Evolutionary conservation across 2,329 filamentous ascomycete genomes (phyloP), one percentile per base, ranked within the genome.

Genomic region (Scleromitrula shiraiana): DNA sequence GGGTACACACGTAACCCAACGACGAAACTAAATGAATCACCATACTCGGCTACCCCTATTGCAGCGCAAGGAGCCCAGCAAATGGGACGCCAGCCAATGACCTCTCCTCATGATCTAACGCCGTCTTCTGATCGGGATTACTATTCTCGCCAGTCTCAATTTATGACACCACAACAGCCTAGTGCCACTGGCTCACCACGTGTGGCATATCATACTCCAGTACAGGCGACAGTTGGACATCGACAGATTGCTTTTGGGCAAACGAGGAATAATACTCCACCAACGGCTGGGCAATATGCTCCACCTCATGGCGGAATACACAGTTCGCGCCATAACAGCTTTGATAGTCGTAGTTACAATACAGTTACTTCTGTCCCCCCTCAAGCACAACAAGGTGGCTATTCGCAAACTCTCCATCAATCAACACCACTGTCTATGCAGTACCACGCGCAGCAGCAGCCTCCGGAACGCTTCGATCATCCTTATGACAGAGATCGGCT

Each of bases 11-110:
- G 61, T 7, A 49, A 51, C 14, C 49, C 58, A 30, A 53, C 46
- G 32, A 49, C 57, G 30, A 55, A 62, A 41, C 22, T 64, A 2
- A 63, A 63, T 32, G 61, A 64, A 29, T 63, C 62, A 3, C 57
- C 62, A 33, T 65, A 65, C 47, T 61, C 63, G 32, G 59, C 57
- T 41, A 60, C 57, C n/a, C 53, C 59, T 19, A 55, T 60, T 30
- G 50, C 59, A 15, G 47, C 61, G 23, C 51, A 58, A 17, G 50
- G 32, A 7, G 17, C 49, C 4, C 32, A 44, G 27, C 53, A 53
- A 41, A 38, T 52, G n/a, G 14, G 33, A 29, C 54, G 61, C 17
- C 59, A 56, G 41, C 49, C 56, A 30, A 52, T 51, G 19, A 54
- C 53, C n/a, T 62, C 62, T 3, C 62, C 62, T 23, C 50, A 58